Evolutionary conservation across 169 alveolate species (phyloP).

Genomic region (Cryptosporidium parvum): DNA sequence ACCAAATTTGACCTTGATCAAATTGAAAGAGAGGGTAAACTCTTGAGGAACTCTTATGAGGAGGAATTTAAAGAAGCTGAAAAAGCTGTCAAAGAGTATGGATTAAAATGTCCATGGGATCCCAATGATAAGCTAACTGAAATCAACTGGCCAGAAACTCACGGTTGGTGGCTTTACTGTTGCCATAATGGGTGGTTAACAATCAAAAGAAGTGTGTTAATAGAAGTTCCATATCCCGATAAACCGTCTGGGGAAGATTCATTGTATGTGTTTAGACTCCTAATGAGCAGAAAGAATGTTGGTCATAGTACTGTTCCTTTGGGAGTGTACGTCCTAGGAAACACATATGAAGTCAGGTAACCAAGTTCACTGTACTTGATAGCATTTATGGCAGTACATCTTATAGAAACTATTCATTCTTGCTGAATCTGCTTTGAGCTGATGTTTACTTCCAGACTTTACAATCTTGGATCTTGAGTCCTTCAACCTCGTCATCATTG

Average conservation of each 20-base stretch:
- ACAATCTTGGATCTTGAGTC: slow-evolving; percentile 84
- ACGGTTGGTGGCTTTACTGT: slow-evolving; percentile 75
- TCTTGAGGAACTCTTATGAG: slow-evolving; percentile 31
- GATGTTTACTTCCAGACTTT: slow-evolving; percentile 89
- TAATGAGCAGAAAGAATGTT: slow-evolving; percentile 63
- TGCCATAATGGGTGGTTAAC: slow-evolving; percentile 74
- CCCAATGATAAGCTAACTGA: slow-evolving; percentile 48
- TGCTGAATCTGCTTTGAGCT: background rate
- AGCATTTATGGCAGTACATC: background rate
- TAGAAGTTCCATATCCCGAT: slow-evolving; percentile 68
- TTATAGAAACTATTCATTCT: background rate
- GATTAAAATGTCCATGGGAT: slow-evolving; percentile 62
- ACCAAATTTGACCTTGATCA: slow-evolving; percentile 33
- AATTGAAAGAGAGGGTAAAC: slow-evolving; percentile 16
- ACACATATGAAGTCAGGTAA: slow-evolving; percentile 45
- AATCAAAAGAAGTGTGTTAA: slow-evolving; percentile 20
- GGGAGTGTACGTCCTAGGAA: slow-evolving; percentile 67
- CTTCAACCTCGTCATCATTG: slow-evolving; percentile 90
- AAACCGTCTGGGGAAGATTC: slow-evolving; percentile 57
- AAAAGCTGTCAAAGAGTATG: slow-evolving; percentile 43
- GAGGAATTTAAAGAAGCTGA: slow-evolving; percentile 44
- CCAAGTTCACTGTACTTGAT: background rate
- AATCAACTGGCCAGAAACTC: slow-evolving; percentile 70
- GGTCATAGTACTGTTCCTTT: slow-evolving; percentile 61
- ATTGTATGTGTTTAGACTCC: slow-evolving; percentile 59